These are phyloP conservation scores for Neonectria punicea DNA, from an alignment of 2,329 filamentous ascomycete species.

Conservation along the genomic window DNA sequence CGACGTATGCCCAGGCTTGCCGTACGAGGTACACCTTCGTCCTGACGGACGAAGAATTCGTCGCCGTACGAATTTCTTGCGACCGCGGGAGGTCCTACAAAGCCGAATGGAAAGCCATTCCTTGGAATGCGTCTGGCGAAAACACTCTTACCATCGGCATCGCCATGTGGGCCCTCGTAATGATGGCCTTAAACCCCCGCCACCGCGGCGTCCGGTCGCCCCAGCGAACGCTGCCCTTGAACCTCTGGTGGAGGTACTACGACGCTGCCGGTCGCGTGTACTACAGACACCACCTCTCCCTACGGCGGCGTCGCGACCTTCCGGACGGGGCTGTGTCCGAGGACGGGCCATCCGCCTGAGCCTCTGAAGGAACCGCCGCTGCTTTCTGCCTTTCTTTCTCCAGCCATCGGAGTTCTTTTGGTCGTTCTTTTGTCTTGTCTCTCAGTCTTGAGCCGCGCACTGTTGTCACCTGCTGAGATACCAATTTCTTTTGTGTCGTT, in stretches of 20 bases:
- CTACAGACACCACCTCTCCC: neutral
- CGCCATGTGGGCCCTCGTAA: neutral
- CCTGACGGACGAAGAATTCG: neutral
- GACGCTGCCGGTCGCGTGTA: neutral
- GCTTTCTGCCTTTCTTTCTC: neutral
- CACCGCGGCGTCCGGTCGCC: neutral
- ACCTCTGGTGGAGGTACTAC: neutral
- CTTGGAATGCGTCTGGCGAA: neutral
- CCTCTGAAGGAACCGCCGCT: neutral
- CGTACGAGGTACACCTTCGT: neutral
- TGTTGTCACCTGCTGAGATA: no score
- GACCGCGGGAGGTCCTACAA: no score
- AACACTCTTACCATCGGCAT: neutral
- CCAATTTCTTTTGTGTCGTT: no score
- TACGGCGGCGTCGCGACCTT: neutral
- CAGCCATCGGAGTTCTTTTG: neutral
- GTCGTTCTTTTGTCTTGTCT: neutral
- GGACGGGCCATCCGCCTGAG: neutral
- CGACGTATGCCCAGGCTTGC: neutral
- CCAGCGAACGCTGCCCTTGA: neutral
- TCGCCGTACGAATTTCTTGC: neutral
- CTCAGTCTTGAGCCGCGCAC: no score
- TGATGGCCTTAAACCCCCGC: neutral
- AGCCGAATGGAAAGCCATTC: neutral
- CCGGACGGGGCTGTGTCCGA: neutral